Evolutionary conservation across 441 rosid genomes (phyloP).

Genomic region (Kokia cookei): DNA sequence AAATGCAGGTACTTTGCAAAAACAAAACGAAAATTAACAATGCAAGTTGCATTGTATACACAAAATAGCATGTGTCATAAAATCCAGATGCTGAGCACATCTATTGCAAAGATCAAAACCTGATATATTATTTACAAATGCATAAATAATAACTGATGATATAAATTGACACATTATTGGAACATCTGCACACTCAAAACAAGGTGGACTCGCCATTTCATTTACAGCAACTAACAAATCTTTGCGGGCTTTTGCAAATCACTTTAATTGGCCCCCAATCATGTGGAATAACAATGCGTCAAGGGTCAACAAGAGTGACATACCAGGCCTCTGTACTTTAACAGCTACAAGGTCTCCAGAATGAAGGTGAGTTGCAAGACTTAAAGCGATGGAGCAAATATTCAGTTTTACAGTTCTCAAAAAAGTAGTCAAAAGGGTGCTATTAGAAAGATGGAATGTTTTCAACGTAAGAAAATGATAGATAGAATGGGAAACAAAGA

Average conservation of each 20-base stretch:
- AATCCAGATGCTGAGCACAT: neutral
- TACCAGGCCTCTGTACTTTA: conserved; percentile 98
- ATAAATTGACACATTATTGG: neutral
- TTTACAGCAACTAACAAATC: conserved; percentile 94
- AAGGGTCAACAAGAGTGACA: conserved; percentile 72
- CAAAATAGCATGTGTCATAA: neutral
- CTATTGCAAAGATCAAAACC: neutral
- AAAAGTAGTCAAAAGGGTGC: neutral
- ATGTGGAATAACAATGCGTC: conserved; percentile 88
- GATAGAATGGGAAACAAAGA: neutral
- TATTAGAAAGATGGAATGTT: neutral
- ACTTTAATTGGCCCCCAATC: conserved; percentile 94
- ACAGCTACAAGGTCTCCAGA: conserved; percentile 99
- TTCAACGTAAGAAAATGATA: neutral
- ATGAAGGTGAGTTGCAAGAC: conserved; percentile 92
- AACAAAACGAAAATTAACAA: neutral
- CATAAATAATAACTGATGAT: neutral
- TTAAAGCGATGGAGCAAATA: conserved; percentile 31
- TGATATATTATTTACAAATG: neutral
- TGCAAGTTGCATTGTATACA: neutral
- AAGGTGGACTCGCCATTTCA: conserved; percentile 69
- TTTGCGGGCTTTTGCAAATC: conserved; percentile 92
- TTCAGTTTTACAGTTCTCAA: conserved; percentile 20
- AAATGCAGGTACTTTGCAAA: neutral
- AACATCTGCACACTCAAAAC: conserved; percentile 2